Conservation (phyloP, 202 grass and related monocot genomes). For the Musa balbisiana region DNA sequence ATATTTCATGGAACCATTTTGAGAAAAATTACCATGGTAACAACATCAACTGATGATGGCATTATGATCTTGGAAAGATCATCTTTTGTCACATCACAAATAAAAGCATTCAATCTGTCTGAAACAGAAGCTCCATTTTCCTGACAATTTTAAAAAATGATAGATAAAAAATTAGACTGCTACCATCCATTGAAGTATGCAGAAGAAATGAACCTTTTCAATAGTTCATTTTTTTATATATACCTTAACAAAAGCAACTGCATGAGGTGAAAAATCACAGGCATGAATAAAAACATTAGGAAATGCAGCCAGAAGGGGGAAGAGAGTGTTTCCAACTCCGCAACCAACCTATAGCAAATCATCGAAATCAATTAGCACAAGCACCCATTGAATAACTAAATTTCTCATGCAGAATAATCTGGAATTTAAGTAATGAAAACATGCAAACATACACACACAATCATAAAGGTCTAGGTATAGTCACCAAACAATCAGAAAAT, state of each 20-base stretch:
- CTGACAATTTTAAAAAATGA: not conserved
- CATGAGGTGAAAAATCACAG: constrained; percentile 20
- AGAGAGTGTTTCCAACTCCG: constrained; percentile 21
- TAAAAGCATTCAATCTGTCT: constrained; percentile 17
- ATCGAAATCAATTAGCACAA: not conserved
- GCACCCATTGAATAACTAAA: not conserved
- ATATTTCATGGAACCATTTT: not conserved
- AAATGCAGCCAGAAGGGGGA: constrained; percentile 19
- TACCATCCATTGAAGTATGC: not conserved
- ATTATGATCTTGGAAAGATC: constrained; percentile 15
- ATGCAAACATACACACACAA: not conserved
- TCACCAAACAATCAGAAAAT: not conserved
- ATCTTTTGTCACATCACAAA: constrained; percentile 24
- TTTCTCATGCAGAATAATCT: not conserved
- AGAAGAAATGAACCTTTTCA: no score
- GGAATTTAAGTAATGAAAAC: not conserved
- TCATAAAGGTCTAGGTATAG: not conserved
- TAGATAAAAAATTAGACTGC: not conserved
- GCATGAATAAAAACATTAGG: constrained; percentile 24
- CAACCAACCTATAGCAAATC: constrained; percentile 11
- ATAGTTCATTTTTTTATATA: no score
- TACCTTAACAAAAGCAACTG: constrained; percentile 20
- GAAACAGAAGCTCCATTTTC: constrained; percentile 20
- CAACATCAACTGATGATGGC: constrained; percentile 17
- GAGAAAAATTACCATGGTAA: constrained; percentile 18